Conservation (phyloP, 768 basidiomycete species). For the Collybiopsis luxurians region DNA sequence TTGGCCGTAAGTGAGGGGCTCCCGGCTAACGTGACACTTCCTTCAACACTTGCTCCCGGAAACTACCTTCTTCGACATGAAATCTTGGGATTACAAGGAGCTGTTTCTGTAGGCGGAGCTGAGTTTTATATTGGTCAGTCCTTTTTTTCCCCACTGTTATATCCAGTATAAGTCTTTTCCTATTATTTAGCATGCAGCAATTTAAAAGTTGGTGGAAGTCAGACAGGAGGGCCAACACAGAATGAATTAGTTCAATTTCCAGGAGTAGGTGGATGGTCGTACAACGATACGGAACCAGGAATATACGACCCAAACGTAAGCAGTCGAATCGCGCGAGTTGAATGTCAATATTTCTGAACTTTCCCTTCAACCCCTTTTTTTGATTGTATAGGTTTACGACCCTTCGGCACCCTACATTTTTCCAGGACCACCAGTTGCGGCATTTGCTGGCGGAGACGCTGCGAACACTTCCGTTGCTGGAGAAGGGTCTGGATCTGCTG, state of each 20-base stretch:
- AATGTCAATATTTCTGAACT: background rate
- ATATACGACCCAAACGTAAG: constrained; percentile 49
- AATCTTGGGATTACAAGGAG: constrained; percentile 73
- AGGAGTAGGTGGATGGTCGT: too few species aligned
- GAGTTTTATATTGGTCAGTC: constrained; percentile 59
- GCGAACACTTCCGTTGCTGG: background rate
- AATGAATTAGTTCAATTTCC: constrained; percentile 63
- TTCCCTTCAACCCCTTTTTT: background rate
- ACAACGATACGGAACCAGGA: constrained; percentile 67
- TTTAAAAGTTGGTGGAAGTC: constrained; percentile 52
- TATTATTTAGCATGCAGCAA: constrained; percentile 77
- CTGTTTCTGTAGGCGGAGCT: constrained; percentile 52
- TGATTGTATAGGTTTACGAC: constrained; percentile 12
- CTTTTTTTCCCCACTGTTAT: too few species aligned
- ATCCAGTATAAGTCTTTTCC: too few species aligned
- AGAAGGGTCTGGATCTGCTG: background rate
- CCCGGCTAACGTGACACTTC: constrained; percentile 41
- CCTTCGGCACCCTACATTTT: constrained; percentile 23
- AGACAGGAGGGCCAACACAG: constrained; percentile 42
- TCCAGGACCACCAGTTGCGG: constrained; percentile 36
- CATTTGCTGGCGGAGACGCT: constrained; percentile 1
- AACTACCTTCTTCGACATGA: constrained; percentile 79
- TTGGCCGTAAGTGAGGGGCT: constrained; percentile 43
- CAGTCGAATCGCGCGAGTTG: too few species aligned
- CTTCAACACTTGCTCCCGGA: constrained; percentile 55